Conservation (phyloP, 306 rosid genomes). For the Astragalus glycyphyllos region DNA sequence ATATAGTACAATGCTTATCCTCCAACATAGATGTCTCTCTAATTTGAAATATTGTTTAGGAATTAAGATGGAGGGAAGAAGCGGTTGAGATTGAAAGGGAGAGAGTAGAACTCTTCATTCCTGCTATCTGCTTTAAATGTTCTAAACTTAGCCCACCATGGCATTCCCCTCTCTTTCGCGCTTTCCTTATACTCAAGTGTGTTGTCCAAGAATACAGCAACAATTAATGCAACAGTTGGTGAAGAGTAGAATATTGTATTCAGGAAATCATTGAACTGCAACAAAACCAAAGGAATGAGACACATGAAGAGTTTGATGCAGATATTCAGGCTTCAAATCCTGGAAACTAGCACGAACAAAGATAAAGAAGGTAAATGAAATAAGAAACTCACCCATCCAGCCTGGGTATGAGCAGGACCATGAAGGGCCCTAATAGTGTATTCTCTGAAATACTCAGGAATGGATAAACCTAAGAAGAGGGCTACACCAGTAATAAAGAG, state of each 20-base stretch:
- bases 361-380: no score
- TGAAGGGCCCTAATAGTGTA: constrained; percentile 73
- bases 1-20: constrained; percentile 64
- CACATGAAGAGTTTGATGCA: no score
- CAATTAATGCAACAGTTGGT: constrained; percentile 76
- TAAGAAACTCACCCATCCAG: constrained; percentile 88
- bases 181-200: constrained; percentile 87
- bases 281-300: constrained; percentile 12
- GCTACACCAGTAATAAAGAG: constrained; percentile 85
- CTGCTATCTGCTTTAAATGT: constrained; percentile 78
- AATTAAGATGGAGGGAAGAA: constrained; percentile 90
- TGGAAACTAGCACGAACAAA: no score
- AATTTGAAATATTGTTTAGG: no score
- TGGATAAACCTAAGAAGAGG: constrained; percentile 85
- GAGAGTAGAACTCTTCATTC: constrained; percentile 90
- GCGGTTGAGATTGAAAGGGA: constrained; percentile 94
- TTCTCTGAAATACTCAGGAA: constrained; percentile 86
- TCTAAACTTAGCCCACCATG: constrained; percentile 95
- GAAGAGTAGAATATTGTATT: constrained; percentile 90
- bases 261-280: constrained; percentile 88
- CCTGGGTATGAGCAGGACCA: constrained; percentile 89
- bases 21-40: constrained; percentile 40
- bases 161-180: constrained; percentile 94
- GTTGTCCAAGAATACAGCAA: constrained; percentile 88
- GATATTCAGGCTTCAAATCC: no score